Evolutionary conservation across 208 protist genomes (phyloP).

Genomic region (Acanthamoeba castellanii): DNA sequence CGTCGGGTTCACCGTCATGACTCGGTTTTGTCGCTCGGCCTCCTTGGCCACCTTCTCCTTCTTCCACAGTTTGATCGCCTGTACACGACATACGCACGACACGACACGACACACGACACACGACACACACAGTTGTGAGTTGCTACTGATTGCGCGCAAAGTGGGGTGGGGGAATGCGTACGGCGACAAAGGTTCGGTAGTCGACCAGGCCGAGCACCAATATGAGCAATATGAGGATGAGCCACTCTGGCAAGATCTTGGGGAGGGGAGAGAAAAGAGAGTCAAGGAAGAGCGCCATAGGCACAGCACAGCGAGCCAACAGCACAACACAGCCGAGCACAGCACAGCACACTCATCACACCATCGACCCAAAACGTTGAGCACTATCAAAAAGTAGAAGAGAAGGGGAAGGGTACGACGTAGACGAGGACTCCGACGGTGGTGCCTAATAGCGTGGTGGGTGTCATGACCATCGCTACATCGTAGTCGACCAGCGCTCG

Average conservation of each 20-base stretch:
- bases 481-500: conserved; percentile 84
- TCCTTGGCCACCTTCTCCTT: neutral
- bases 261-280: neutral
- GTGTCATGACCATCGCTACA: conserved; percentile 83
- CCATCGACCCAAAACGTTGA: neutral
- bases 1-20: neutral
- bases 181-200: conserved; percentile 37
- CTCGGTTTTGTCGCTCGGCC: neutral
- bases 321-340: neutral
- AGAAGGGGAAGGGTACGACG: neutral
- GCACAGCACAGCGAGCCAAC: neutral
- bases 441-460: conserved; percentile 82
- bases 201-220: conserved; percentile 18
- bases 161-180: neutral
- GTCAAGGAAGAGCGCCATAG: neutral
- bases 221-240: conserved; percentile 53
- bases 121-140: too few relatives aligned
- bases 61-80: conserved; percentile 4
- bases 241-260: conserved; percentile 52
- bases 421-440: conserved; percentile 86
- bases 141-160: neutral
- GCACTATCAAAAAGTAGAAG: too few relatives aligned
- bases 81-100: neutral
- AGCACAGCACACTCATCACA: neutral
- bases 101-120: too few relatives aligned